These are phyloP conservation scores for Trifolium subterraneum DNA, from an alignment of 306 rosid species.

Conservation along the genomic window DNA sequence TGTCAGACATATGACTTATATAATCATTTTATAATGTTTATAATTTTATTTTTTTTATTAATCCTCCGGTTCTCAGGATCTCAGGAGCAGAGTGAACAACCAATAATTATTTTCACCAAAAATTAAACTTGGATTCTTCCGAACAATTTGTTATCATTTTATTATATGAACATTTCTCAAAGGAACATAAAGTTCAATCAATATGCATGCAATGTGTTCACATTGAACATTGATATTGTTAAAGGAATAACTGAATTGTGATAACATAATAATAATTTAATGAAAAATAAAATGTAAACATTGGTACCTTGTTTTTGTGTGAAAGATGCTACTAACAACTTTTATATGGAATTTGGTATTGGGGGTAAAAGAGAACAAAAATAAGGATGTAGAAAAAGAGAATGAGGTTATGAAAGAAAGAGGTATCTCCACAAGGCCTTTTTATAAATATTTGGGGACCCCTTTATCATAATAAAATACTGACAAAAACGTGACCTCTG, in stretches of 20 bases:
- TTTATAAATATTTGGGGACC: background rate
- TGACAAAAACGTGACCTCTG: background rate
- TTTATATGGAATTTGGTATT: background rate
- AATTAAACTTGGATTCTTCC: no score
- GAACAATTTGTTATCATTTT: no score
- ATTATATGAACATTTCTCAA: no score
- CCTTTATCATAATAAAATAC: no score
- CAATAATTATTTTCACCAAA: no score
- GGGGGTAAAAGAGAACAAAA: background rate
- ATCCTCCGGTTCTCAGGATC: no score
- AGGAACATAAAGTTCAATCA: no score
- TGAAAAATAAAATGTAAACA: background rate
- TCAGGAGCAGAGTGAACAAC: no score
- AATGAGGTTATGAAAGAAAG: background rate
- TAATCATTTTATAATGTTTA: background rate
- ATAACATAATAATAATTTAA: background rate
- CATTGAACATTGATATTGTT: background rate
- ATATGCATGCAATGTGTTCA: background rate
- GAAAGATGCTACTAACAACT: background rate
- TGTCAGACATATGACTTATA: background rate
- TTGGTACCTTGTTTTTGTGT: slow-evolving; percentile 5
- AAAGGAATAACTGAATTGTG: background rate
- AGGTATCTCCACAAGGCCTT: background rate
- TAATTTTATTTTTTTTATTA: background rate
- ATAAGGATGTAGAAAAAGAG: background rate